Conservation (phyloP, 345 rosid species). For the Microthlaspi erraticum region DNA sequence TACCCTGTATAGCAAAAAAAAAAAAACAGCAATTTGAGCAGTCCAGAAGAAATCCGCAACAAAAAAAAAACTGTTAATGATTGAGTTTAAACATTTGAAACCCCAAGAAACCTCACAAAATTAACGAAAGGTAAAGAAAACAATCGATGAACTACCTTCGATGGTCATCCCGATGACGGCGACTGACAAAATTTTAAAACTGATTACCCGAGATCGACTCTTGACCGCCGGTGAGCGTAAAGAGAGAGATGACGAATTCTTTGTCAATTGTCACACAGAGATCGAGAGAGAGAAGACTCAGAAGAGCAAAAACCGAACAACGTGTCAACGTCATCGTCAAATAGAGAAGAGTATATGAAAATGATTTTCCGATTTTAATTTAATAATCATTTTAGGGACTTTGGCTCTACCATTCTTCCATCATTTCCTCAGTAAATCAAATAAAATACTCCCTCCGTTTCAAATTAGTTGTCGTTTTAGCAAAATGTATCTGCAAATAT, state of each 20-base stretch:
- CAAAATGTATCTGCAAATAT: too few species aligned
- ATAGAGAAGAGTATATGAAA: too few species aligned
- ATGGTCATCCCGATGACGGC: slow-evolving; percentile 81
- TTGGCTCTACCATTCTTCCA: too few species aligned
- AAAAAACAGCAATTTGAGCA: slow-evolving; percentile 30
- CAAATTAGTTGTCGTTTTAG: too few species aligned
- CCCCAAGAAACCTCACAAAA: slow-evolving; percentile 30
- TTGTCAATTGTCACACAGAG: slow-evolving; percentile 1
- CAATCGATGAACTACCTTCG: too few species aligned
- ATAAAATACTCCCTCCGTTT: too few species aligned
- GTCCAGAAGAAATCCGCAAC: slow-evolving; percentile 32
- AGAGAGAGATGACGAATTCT: slow-evolving; percentile 3
- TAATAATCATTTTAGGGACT: too few species aligned
- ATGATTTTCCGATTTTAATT: too few species aligned
- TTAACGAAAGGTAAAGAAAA: too few species aligned
- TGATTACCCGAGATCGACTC: slow-evolving; percentile 32
- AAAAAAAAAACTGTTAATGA: not conserved
- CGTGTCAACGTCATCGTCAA: not conserved
- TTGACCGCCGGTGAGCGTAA: slow-evolving; percentile 28
- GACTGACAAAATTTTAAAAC: not conserved
- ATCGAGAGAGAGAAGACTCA: slow-evolving; percentile 4
- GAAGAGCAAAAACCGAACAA: slow-evolving; percentile 11
- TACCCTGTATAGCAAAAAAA: slow-evolving; percentile 58
- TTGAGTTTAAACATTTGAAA: slow-evolving; percentile 29
- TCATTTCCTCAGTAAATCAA: too few species aligned